These are phyloP conservation scores for Balansia obtecta DNA, from an alignment of 2,329 filamentous ascomycete genomes.

Conservation along the genomic window DNA sequence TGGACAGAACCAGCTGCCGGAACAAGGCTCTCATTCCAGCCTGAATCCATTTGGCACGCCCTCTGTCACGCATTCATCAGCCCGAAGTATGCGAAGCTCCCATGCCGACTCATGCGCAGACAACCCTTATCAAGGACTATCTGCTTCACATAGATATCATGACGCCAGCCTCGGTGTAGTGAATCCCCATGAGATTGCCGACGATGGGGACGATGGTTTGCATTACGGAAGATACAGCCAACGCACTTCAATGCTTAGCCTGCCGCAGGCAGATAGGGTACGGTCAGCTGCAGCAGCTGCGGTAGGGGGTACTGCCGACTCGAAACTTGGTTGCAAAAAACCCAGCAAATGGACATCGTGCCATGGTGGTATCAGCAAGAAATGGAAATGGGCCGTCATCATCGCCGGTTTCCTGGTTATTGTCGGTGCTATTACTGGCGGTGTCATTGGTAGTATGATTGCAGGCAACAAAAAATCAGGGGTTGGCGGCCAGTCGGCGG, in stretches of 20 bases:
- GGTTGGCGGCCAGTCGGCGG: slow-evolving; percentile 31
- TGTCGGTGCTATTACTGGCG: slow-evolving; percentile 59
- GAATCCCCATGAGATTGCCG: slow-evolving; percentile 68
- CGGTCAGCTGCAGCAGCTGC: slow-evolving; percentile 20
- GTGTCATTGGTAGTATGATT: slow-evolving; percentile 61
- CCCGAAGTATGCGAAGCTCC: slow-evolving; percentile 36
- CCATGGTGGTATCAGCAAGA: slow-evolving; percentile 46
- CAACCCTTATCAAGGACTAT: slow-evolving; percentile 50
- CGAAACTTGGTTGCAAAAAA: slow-evolving; percentile 10
- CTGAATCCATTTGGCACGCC: slow-evolving; percentile 26
- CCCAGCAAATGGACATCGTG: slow-evolving; percentile 7
- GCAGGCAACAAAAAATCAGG: slow-evolving; percentile 34
- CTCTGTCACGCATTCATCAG: slow-evolving; percentile 27
- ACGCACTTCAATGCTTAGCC: slow-evolving; percentile 48
- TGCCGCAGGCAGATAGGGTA: slow-evolving; percentile 31
- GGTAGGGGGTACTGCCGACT: slow-evolving; percentile 11
- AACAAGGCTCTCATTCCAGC: slow-evolving; percentile 31
- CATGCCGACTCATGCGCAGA: slow-evolving; percentile 40
- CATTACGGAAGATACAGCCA: slow-evolving; percentile 33
- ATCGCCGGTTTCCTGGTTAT: slow-evolving; percentile 51
- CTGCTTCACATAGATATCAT: slow-evolving; percentile 18
- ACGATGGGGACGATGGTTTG: slow-evolving; percentile 81
- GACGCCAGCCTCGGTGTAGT: slow-evolving; percentile 44
- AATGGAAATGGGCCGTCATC: slow-evolving; percentile 58
- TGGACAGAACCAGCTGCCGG: slow-evolving; percentile 10